These are phyloP conservation scores for Diaporthe citriasiana DNA, from an alignment of 2,329 filamentous ascomycete species.

Conservation along the genomic window DNA sequence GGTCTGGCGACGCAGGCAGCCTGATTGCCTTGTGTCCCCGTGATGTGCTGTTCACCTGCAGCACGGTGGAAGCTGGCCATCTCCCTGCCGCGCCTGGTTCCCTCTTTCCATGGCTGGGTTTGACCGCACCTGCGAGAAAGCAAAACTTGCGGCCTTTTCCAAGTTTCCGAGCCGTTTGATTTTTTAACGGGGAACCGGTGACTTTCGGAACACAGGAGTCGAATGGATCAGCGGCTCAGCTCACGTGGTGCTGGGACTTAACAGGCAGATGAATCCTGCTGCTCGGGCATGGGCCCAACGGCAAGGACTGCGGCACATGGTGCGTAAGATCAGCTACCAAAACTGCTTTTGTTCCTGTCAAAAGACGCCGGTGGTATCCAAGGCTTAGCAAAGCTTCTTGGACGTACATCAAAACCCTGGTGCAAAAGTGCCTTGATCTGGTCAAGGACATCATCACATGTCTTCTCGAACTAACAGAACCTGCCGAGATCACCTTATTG, in stretches of 20 bases:
- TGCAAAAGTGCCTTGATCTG: background rate
- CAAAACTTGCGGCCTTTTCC: conserved; percentile 1
- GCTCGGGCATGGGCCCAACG: background rate
- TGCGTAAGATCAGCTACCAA: background rate
- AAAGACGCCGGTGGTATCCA: background rate
- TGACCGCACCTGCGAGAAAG: background rate
- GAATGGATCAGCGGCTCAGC: background rate
- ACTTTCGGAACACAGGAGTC: background rate
- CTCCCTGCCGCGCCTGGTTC: background rate
- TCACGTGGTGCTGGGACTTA: background rate
- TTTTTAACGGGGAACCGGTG: background rate
- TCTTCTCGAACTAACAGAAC: background rate
- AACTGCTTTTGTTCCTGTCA: background rate
- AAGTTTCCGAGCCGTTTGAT: conserved; percentile 17
- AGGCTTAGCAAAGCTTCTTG: background rate
- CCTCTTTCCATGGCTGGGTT: conserved; percentile 2
- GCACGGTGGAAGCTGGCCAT: background rate
- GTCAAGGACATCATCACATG: background rate
- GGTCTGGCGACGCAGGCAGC: conserved; percentile 6
- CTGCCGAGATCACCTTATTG: background rate
- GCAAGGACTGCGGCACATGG: background rate
- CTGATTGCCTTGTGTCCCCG: conserved; percentile 21
- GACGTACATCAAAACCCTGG: background rate
- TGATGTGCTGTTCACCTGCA: conserved; percentile 24
- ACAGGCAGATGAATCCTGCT: background rate